Evolutionary conservation across 805 yeast species (phyloP).

Genomic region (Tetrapisispora phaffii): DNA sequence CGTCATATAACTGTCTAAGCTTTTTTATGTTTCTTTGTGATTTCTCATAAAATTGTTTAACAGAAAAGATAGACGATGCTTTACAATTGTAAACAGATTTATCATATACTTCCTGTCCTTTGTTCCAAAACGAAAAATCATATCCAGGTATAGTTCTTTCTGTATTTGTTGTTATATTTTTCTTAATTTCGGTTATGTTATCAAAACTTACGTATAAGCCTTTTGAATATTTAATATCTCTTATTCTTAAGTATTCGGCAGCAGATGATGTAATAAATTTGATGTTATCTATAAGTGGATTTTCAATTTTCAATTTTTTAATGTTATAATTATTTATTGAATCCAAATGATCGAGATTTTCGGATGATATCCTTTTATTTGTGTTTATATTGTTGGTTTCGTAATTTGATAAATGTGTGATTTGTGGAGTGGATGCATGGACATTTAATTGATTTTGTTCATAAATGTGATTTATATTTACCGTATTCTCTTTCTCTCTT

Average conservation of each 20-base stretch:
- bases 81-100: conserved; percentile 31
- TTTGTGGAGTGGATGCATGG: neutral
- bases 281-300: conserved; percentile 2
- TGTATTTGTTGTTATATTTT: conserved; percentile 30
- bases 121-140: conserved; percentile 38
- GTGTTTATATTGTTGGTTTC: neutral
- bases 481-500: neutral
- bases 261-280: conserved; percentile 35
- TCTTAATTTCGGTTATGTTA: conserved; percentile 36
- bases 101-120: conserved; percentile 33
- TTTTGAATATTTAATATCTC: conserved; percentile 37
- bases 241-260: conserved; percentile 36
- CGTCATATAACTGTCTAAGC: conserved; percentile 7
- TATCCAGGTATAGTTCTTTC: conserved; percentile 31
- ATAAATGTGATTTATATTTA: neutral
- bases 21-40: conserved; percentile 35
- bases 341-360: conserved; percentile 2
- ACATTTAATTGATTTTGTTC: neutral
- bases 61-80: conserved; percentile 42
- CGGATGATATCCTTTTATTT: neutral
- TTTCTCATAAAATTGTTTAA: conserved; percentile 51
- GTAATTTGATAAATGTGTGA: neutral
- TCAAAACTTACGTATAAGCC: conserved; percentile 46
- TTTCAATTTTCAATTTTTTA: neutral
- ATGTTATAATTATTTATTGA: conserved; percentile 26